Evolutionary conservation across 345 rosid species (phyloP).

Genomic region (Eucalyptus coolabah): DNA sequence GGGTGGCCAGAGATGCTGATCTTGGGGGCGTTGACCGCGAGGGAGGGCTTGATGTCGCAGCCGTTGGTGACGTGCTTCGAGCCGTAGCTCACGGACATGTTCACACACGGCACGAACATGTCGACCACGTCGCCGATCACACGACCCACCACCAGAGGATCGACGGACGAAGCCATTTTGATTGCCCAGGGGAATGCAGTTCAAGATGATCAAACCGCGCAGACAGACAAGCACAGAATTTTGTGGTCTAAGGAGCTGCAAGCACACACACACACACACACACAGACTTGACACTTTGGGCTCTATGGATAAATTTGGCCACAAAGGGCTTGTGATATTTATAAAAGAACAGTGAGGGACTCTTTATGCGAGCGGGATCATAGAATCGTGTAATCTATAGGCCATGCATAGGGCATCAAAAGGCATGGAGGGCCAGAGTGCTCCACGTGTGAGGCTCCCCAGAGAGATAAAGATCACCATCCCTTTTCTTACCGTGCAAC

Average conservation of each 20-base stretch:
- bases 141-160: conserved; percentile 77
- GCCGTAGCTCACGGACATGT: conserved; percentile 53
- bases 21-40: conserved; percentile 41
- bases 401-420: conserved; percentile 59
- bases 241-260: not conserved
- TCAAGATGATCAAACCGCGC: not conserved
- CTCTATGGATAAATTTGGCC: not conserved
- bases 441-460: conserved; percentile 23
- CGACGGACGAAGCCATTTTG: conserved; percentile 60
- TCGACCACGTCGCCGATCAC: conserved; percentile 85
- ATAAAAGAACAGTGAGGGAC: not conserved
- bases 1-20: conserved; percentile 51
- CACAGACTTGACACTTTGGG: not conserved
- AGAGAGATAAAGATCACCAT: not conserved
- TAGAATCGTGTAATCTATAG: conserved; percentile 29
- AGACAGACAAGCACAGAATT: not conserved
- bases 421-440: conserved; percentile 12
- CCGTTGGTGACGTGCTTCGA: conserved; percentile 73
- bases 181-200: not conserved
- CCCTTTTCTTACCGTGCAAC: not conserved
- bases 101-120: conserved; percentile 61
- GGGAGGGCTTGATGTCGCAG: conserved; percentile 79
- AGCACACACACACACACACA: not conserved
- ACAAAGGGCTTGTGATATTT: not conserved
- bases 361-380: not conserved